Base-by-base conservation (phyloP, 768 basidiomycete species). In the Serendipita indica region DNA sequence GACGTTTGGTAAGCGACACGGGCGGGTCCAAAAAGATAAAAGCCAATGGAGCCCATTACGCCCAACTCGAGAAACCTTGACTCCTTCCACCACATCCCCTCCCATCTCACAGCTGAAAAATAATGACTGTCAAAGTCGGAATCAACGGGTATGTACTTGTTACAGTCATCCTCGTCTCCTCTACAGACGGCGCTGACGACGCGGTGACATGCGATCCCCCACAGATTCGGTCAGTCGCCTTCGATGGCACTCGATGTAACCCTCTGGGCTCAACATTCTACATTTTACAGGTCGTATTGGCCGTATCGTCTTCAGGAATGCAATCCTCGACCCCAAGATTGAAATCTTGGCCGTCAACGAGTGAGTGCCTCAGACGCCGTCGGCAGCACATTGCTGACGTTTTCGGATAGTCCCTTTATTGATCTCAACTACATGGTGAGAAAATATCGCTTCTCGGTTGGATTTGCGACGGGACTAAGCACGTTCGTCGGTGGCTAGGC, bases 301-400 rank as follows among this genome's bases (percentile, higher is more conserved):
- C 72, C 94, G 96, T 74, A 94, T 98, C 71, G 96, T 98, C 64
- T 77, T 86, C 72, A 86, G 96, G 66, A 97, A 97, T 78, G 92
- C 93, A 57, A 78, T 96, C 65, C 75, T 81, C 65, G 73, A 79
- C 68, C 70, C 75, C 58, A 81, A 83, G 57, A 78, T 92, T 69
- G 74, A 90, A n/a, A 81, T 99, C 69, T 83, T 92, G 63, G 92
- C 92, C 60, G 73, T 98, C 67, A 97, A 98, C 78, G 91, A 94
- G 89, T 93, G 66, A 67, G 89, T 71, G 7, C 16, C 39, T 45
- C 39, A 52, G 18, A 7, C 41, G 16, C 16, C 5, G 18, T 43
- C 41, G 41, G 7, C 27, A 7, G 41, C 16, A 18, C 41, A 43
- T 43, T n/a, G 41, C 41, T 43, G 16, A 43, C 16, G n/a, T 18